Evolutionary conservation across 768 basidiomycete genomes (phyloP).

Genomic region (Crassisporium funariophilum): DNA sequence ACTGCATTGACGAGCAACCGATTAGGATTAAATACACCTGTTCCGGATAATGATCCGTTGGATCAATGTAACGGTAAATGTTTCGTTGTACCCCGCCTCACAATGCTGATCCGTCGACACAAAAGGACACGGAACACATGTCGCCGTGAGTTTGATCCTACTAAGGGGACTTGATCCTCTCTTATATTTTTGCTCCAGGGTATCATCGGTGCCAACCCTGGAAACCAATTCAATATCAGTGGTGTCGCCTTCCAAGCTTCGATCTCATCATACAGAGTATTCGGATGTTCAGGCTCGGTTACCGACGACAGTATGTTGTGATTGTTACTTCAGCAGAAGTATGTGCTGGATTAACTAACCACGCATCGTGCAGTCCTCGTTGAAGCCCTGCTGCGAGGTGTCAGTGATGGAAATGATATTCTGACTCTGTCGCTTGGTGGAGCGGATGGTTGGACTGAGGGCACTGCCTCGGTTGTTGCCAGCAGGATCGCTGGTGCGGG

Average conservation of each 20-base stretch:
- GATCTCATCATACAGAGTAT: constrained; percentile 57
- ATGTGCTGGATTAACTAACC: neutral
- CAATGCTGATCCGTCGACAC: neutral
- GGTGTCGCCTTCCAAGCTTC: constrained; percentile 69
- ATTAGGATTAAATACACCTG: constrained; percentile 45
- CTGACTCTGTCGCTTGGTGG: constrained; percentile 70
- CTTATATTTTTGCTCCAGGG: constrained; percentile 32
- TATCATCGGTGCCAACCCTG: constrained; percentile 63
- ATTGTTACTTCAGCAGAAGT: neutral
- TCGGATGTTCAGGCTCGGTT: constrained; percentile 56
- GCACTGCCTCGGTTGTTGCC: constrained; percentile 53
- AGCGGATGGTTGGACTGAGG: constrained; percentile 64
- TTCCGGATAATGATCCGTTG: constrained; percentile 53
- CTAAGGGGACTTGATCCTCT: neutral
- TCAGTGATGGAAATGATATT: constrained; percentile 58
- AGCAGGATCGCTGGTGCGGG: constrained; percentile 59
- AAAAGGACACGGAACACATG: constrained; percentile 55
- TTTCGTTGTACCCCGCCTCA: neutral
- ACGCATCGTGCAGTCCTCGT: constrained; percentile 32
- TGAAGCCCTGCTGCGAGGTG: constrained; percentile 53
- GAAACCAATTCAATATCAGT: constrained; percentile 64
- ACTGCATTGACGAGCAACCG: neutral
- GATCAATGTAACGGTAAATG: constrained; percentile 51
- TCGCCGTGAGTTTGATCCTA: constrained; percentile 29
- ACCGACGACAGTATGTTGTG: constrained; percentile 49